phyloP scores from a whole-genome alignment of 2,329 filamentous ascomycete genomes.

The Neofusicoccum laricinum region DNA sequence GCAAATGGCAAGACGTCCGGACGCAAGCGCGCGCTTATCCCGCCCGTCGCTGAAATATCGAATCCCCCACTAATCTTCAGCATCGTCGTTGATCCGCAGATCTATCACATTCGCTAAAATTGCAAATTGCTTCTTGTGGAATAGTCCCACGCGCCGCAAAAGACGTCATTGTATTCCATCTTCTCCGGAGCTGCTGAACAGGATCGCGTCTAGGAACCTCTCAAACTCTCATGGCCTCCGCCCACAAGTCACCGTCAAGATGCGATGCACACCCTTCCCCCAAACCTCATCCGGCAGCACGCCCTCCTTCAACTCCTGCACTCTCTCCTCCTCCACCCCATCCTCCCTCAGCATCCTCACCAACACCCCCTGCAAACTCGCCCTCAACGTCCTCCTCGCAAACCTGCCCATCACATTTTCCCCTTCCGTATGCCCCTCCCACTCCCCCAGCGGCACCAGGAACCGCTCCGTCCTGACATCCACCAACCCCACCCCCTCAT shows the following conservation, averaged over 20 bases:
- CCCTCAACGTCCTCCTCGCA: neutral
- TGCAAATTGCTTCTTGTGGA: neutral
- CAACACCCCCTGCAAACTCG: neutral
- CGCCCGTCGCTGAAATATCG: neutral
- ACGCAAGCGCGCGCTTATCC: neutral
- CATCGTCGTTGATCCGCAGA: neutral
- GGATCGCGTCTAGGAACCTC: no score
- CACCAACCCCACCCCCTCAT: neutral
- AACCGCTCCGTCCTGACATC: neutral
- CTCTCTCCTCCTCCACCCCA: neutral
- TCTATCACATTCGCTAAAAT: conserved; percentile 1
- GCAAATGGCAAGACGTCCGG: neutral
- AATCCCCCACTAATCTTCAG: neutral
- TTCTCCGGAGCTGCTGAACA: neutral
- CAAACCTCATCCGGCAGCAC: neutral
- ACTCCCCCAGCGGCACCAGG: neutral
- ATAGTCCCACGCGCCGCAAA: neutral
- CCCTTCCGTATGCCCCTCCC: neutral
- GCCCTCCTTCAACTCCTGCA: neutral
- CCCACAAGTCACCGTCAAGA: neutral
- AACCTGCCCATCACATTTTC: neutral
- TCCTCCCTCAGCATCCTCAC: neutral
- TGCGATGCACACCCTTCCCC: neutral
- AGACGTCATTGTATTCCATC: neutral
- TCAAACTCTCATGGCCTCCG: neutral